Evolutionary conservation across 2,329 filamentous ascomycete species (phyloP).

Genomic region (Penicillium sp.): DNA sequence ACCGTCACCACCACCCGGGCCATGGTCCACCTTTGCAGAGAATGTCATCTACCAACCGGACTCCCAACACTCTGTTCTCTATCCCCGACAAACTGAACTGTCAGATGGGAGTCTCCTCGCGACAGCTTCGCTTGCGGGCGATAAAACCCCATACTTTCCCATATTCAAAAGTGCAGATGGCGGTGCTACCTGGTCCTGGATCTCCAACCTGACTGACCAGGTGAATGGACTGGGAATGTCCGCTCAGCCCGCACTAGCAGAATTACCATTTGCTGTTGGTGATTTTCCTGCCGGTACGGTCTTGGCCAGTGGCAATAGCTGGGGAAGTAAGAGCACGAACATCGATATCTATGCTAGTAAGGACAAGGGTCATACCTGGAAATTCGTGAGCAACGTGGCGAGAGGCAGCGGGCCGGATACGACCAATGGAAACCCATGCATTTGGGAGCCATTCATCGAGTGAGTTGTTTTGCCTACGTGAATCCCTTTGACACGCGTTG

Average conservation of each 20-base stretch:
- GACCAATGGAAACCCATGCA: constrained; percentile 64
- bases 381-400: constrained; percentile 66
- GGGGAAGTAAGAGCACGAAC: constrained; percentile 53
- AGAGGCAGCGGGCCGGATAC: constrained; percentile 61
- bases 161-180: constrained; percentile 43
- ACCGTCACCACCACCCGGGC: neutral
- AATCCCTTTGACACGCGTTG: neutral
- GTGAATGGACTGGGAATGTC: constrained; percentile 66
- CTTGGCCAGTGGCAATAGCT: constrained; percentile 59
- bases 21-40: constrained; percentile 3
- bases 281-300: constrained; percentile 64
- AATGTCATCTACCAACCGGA: constrained; percentile 2
- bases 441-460: constrained; percentile 70
- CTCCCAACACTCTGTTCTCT: neutral
- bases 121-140: neutral
- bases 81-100: neutral
- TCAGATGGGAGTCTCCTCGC: constrained; percentile 1
- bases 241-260: constrained; percentile 69
- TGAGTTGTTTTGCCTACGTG: neutral
- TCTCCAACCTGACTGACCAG: constrained; percentile 63
- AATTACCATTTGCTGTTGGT: constrained; percentile 60
- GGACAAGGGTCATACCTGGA: constrained; percentile 64
- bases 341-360: constrained; percentile 69
- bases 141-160: constrained; percentile 1
- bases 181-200: constrained; percentile 62